Conservation (phyloP, 176 grass and related monocot species). For the Carex myosuroides region DNA sequence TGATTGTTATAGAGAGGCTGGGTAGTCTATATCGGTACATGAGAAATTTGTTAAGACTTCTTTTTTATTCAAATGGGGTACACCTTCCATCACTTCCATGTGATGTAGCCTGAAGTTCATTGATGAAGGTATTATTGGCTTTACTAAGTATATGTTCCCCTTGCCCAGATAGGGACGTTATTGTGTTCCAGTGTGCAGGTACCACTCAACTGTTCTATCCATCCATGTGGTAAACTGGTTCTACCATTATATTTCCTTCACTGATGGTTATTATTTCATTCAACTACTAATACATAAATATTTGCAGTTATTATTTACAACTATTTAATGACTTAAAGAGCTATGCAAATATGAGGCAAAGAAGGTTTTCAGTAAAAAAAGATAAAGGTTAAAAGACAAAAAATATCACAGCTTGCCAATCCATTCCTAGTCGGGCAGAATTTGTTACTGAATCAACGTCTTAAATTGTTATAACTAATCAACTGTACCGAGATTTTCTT, state of each 20-base stretch:
- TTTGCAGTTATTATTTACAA: background rate
- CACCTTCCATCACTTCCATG: background rate
- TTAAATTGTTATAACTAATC: background rate
- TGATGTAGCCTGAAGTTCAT: slow-evolving; percentile 8
- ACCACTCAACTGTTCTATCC: background rate
- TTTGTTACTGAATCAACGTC: background rate
- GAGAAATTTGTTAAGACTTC: background rate
- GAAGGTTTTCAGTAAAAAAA: background rate
- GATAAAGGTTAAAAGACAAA: background rate
- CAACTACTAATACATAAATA: too few relatives aligned
- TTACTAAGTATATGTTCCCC: background rate
- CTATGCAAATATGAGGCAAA: background rate
- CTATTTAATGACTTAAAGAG: background rate
- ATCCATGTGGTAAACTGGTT: background rate
- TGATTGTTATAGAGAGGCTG: background rate
- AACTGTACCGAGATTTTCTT: background rate
- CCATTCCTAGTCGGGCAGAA: background rate
- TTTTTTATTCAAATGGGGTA: background rate
- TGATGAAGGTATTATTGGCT: background rate
- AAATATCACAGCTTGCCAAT: background rate
- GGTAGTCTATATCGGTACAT: background rate
- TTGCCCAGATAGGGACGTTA: background rate
- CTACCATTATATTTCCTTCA: background rate
- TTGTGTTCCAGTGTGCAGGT: background rate
- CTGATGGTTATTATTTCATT: background rate